Evolutionary conservation across 192 early-diverging fungal species (phyloP), one percentile per base, ranked within the genome.

Genomic region (Mortierella alpina): DNA sequence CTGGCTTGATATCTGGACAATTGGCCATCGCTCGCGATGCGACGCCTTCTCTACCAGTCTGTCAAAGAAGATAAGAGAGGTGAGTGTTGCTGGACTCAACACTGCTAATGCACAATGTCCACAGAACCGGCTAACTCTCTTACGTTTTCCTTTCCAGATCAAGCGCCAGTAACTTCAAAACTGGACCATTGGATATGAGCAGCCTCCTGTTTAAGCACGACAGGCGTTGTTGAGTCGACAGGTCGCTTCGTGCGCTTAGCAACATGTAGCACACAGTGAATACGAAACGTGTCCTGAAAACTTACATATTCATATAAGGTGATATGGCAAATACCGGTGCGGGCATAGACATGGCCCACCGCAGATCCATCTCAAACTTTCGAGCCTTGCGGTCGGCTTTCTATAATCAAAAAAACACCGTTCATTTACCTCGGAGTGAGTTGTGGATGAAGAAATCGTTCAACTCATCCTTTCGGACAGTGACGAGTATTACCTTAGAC

Each of bases 1-100:
- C n/a, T 57, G 47, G 17, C 10, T 80, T 44, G 77, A 80, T 4
- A 80, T 80, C 54, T 80, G 77, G 17, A 70, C 39, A 20, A 80
- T 80, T 0, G 77, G 77, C 77, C 77, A 80, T 4, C 77, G 77
- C 31, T 80, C 77, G 48, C 77, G 77, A 53, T 67, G 39, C 13
- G 46, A 15, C 22, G 70, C 77, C n/a, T 53, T 71, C 14, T 80
- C 77, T 0, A 80, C 65, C 70, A 80, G 6, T 11, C 74, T 76
- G 58, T 12, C 17, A 10, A 10, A n/a, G 40, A 48, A 17, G 9
- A 15, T 3, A 69, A 54, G 11, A 23, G 46, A 56, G 66, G 40
- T 53, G 12, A 49, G 47, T 49, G 40, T 13, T 6, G 22, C 55
- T 22, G 9, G 10, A 57, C 1, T 18, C 10, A 57, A 57, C 2